Percentiles rank a stretch among this genome's conserved stretches.
These are phyloP conservation scores for Hypomontagnella submonticulosa DNA, from an alignment of 495 filamentous ascomycete species.

Conservation along the genomic window DNA sequence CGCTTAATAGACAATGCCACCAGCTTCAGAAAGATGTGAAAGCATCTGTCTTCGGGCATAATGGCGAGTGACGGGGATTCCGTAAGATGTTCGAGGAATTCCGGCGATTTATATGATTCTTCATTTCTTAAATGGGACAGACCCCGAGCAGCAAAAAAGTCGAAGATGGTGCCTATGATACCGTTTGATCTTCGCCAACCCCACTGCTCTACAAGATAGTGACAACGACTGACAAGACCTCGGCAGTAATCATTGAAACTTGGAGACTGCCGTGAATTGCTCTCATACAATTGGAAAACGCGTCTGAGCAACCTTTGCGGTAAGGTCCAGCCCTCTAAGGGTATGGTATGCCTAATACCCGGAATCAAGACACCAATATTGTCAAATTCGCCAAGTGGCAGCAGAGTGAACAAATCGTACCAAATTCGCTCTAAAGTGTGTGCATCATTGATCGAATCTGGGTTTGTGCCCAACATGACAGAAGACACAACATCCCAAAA, in stretches of 20 bases:
- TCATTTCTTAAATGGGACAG: conserved; percentile 82
- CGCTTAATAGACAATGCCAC: conserved; percentile 75
- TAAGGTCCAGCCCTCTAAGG: conserved; percentile 77
- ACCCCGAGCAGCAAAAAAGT: conserved; percentile 85
- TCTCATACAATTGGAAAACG: conserved; percentile 72
- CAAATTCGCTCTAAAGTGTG: conserved; percentile 74
- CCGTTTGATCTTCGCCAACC: conserved; percentile 84
- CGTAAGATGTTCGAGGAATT: conserved; percentile 80
- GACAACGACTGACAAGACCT: conserved; percentile 77
- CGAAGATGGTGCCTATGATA: conserved; percentile 83
- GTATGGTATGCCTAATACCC: conserved; percentile 63
- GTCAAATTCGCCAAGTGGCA: conserved; percentile 84
- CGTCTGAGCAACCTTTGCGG: conserved; percentile 73
- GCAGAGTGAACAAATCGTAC: conserved; percentile 75
- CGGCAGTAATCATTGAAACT: conserved; percentile 86
- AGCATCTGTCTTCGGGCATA: conserved; percentile 79
- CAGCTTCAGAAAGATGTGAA: conserved; percentile 92
- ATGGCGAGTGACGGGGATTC: conserved; percentile 68
- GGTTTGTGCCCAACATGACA: conserved; percentile 49
- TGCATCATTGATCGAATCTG: conserved; percentile 56
- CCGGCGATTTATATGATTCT: conserved; percentile 76
- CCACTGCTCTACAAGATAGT: conserved; percentile 82
- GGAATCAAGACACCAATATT: conserved; percentile 67
- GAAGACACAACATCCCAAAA: conserved; percentile 71
- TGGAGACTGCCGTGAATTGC: conserved; percentile 65